Evolutionary conservation across 371 early-diverging fungal genomes (phyloP).

Genomic region (Rhizopus stolonifer): DNA sequence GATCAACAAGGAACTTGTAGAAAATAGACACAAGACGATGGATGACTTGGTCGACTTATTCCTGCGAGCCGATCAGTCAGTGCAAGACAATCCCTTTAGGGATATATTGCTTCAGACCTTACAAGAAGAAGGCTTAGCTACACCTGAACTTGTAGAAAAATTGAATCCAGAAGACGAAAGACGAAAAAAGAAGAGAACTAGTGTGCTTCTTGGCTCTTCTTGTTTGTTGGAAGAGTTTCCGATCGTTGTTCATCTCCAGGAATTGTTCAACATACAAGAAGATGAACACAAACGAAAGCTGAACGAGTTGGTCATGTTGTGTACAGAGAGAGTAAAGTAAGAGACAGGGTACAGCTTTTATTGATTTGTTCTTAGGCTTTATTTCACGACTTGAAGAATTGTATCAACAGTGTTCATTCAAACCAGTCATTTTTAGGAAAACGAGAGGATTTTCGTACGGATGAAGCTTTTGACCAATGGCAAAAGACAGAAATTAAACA

Average conservation of each 20-base stretch:
- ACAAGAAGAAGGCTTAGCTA: constrained; percentile 39
- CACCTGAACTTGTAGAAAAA: constrained; percentile 41
- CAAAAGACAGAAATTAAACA: constrained; percentile 33
- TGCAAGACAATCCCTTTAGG: constrained; percentile 19
- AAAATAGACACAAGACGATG: constrained; percentile 4
- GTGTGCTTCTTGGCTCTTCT: background rate
- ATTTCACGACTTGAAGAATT: constrained; percentile 30
- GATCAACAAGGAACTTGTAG: too few relatives aligned
- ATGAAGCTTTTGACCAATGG: constrained; percentile 31
- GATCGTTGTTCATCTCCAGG: constrained; percentile 24
- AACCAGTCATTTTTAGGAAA: constrained; percentile 27
- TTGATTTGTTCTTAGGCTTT: constrained; percentile 19
- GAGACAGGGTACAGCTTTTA: background rate
- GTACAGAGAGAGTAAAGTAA: constrained; percentile 34
- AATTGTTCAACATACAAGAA: constrained; percentile 26
- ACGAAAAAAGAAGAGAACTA: background rate
- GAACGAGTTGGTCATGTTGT: constrained; percentile 17
- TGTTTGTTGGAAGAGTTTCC: constrained; percentile 20
- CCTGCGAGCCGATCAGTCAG: constrained; percentile 31
- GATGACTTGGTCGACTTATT: constrained; percentile 41
- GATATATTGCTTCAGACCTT: constrained; percentile 37
- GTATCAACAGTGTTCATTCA: constrained; percentile 30
- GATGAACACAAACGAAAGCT: constrained; percentile 24
- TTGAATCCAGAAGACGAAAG: background rate
- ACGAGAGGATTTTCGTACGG: constrained; percentile 24